These are phyloP conservation scores for Physcomitrium patens DNA, from an alignment of 225 moss, liverwort and hornwort genomes.

Conservation along the genomic window DNA sequence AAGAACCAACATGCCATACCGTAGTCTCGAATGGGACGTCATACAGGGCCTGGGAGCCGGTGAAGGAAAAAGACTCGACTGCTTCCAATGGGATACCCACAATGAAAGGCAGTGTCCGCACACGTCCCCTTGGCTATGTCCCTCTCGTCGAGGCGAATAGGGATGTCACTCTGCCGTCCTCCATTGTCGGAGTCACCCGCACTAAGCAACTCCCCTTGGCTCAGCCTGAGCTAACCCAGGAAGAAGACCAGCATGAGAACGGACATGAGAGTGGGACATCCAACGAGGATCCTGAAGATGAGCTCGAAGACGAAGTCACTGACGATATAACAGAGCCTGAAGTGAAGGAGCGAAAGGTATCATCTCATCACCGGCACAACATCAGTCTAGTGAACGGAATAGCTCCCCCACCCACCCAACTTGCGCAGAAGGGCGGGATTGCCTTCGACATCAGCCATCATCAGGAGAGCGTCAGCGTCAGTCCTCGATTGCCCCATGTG, in stretches of 20 bases:
- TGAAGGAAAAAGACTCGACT: slow-evolving; percentile 31
- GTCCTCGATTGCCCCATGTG: background rate
- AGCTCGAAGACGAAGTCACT: slow-evolving; percentile 30
- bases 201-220: slow-evolving; percentile 20
- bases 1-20: slow-evolving; percentile 15
- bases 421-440: background rate
- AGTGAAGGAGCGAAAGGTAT: slow-evolving; percentile 11
- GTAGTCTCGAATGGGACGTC: slow-evolving; percentile 24
- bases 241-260: slow-evolving; percentile 26
- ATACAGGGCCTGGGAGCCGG: slow-evolving; percentile 40
- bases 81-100: background rate
- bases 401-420: slow-evolving; percentile 41
- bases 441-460: too few species aligned
- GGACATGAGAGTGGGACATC: slow-evolving; percentile 28
- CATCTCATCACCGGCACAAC: slow-evolving; percentile 48
- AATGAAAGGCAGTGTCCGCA: slow-evolving; percentile 25
- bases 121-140: slow-evolving; percentile 35
- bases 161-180: slow-evolving; percentile 37
- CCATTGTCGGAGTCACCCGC: slow-evolving; percentile 22
- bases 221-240: slow-evolving; percentile 6
- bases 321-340: slow-evolving; percentile 13
- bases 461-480: background rate
- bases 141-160: slow-evolving; percentile 47
- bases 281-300: slow-evolving; percentile 29
- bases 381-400: slow-evolving; percentile 60